A percentile compares a stretch with the other conserved stretches of the same genome.
Conservation (phyloP, 495 filamentous ascomycete genomes). For the Neurospora sp. region DNA sequence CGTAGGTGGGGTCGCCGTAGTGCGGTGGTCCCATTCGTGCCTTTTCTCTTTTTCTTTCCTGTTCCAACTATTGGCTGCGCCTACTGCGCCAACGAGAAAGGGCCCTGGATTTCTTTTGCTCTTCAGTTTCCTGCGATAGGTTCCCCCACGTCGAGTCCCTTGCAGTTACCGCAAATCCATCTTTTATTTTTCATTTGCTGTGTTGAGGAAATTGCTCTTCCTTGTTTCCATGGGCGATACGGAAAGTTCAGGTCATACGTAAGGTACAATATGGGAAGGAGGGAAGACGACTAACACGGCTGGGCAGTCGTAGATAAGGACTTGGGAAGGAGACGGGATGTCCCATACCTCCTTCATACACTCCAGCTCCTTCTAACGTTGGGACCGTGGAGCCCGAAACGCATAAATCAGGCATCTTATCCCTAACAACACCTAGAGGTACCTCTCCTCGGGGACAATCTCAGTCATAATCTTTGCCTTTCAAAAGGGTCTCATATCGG, state of each 20-base stretch:
- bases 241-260: background rate
- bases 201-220: background rate
- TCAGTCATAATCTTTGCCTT: background rate
- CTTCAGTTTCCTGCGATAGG: background rate
- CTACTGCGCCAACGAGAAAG: background rate
- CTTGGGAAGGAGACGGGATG: background rate
- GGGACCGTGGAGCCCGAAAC: background rate
- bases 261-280: background rate
- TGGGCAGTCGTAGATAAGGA: background rate
- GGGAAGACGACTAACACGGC: background rate
- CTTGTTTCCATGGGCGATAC: background rate
- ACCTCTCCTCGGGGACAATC: background rate
- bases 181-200: background rate
- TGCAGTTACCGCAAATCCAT: background rate
- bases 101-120: background rate
- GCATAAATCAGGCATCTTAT: background rate
- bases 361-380: background rate
- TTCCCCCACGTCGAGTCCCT: background rate
- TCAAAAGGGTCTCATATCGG: background rate
- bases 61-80: background rate
- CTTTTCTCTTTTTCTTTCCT: background rate
- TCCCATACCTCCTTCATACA: background rate
- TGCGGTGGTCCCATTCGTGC: background rate
- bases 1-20: background rate
- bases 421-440: background rate